Conservation (phyloP, 495 filamentous ascomycete genomes). For the Neurospora cerealis region DNA sequence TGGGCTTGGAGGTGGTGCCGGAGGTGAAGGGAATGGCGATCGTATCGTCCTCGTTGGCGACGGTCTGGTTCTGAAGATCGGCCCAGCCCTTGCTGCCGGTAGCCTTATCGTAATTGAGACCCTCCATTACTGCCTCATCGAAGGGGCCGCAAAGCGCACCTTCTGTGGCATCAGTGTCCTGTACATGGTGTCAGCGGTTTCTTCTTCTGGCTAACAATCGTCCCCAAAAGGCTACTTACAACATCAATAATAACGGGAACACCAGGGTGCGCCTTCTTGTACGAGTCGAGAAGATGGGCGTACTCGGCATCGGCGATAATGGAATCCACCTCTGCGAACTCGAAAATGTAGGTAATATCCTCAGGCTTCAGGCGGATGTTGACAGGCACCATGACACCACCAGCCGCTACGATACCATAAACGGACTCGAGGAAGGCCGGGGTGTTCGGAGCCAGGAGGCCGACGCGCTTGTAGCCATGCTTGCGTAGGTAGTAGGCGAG, state of each 20-base stretch:
- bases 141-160: slow-evolving; percentile 71
- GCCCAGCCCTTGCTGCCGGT: slow-evolving; percentile 63
- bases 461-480: slow-evolving; percentile 56
- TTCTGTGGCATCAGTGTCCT: slow-evolving; percentile 70
- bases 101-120: slow-evolving; percentile 55
- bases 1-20: slow-evolving; percentile 85
- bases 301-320: slow-evolving; percentile 85
- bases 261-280: slow-evolving; percentile 43
- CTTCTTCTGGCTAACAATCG: neutral
- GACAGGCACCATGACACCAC: slow-evolving; percentile 67
- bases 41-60: slow-evolving; percentile 62
- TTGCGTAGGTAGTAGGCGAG: slow-evolving; percentile 78
- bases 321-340: slow-evolving; percentile 72
- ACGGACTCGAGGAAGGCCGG: slow-evolving; percentile 87
- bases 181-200: slow-evolving; percentile 11
- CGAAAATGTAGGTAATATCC: slow-evolving; percentile 85
- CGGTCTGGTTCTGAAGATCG: slow-evolving; percentile 53
- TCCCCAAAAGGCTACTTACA: slow-evolving; percentile 13
- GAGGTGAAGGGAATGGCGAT: slow-evolving; percentile 81
- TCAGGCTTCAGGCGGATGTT: slow-evolving; percentile 84
- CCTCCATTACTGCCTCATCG: slow-evolving; percentile 74
- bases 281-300: slow-evolving; percentile 54
- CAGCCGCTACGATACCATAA: slow-evolving; percentile 81
- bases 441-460: slow-evolving; percentile 83
- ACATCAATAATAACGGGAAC: slow-evolving; percentile 66